A percentile compares a stretch with the other conserved stretches of the same genome.
Conservation (phyloP, 306 rosid genomes). For the apple (Malus domestica) region ASM211411v1 NC_041800.1:10147501-10148000, state of each 20-base stretch:
- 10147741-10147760: conserved; percentile 45
- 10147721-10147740: conserved; percentile 43
- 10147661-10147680: conserved; percentile 36
- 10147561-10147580: conserved; percentile 32
- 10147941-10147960: conserved; percentile 20
- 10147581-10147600: conserved; percentile 41
- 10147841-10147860: conserved; percentile 38
- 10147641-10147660: conserved; percentile 37
- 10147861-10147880: conserved; percentile 29
- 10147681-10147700: conserved; percentile 35
- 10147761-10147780: conserved; percentile 37
- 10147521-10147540: conserved; percentile 28
- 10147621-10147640: conserved; percentile 55
- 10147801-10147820: conserved; percentile 61
- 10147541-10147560: conserved; percentile 22
- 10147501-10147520: conserved; percentile 27
- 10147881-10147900: conserved; percentile 21
- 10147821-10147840: conserved; percentile 58
- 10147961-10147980: conserved; percentile 26
- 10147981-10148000: conserved; percentile 31
- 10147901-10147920: conserved; percentile 18
- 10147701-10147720: conserved; percentile 32
- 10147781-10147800: conserved; percentile 26
- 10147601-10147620: conserved; percentile 91
- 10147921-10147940: conserved; percentile 21